These are phyloP conservation scores for Zychaea mexicana DNA, from an alignment of 371 early-diverging fungal genomes.

Conservation along the genomic window DNA sequence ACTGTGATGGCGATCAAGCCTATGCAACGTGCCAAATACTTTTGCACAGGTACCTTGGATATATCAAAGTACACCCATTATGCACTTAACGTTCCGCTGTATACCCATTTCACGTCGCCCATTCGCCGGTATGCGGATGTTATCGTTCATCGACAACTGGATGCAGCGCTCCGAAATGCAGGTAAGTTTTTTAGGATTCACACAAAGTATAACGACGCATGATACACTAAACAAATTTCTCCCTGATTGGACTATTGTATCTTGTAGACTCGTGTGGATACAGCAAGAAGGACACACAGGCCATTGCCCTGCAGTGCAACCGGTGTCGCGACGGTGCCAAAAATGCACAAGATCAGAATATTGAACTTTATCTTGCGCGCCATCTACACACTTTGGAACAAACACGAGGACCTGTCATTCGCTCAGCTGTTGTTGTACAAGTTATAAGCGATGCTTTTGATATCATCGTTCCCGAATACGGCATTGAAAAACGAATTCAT, in stretches of 20 bases:
- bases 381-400: slow-evolving; percentile 53
- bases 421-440: slow-evolving; percentile 52
- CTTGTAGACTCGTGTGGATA: slow-evolving; percentile 36
- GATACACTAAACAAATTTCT: not conserved
- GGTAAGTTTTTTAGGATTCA: slow-evolving; percentile 13
- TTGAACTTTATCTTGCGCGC: slow-evolving; percentile 72
- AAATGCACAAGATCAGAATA: slow-evolving; percentile 84
- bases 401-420: slow-evolving; percentile 39
- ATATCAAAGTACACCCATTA: slow-evolving; percentile 74
- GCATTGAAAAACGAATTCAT: slow-evolving; percentile 71
- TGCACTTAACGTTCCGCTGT: slow-evolving; percentile 85
- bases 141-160: slow-evolving; percentile 94
- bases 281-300: slow-evolving; percentile 46
- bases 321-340: slow-evolving; percentile 78
- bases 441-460: slow-evolving; percentile 63
- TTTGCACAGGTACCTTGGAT: slow-evolving; percentile 82
- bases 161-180: slow-evolving; percentile 43
- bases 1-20: slow-evolving; percentile 77
- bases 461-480: slow-evolving; percentile 75
- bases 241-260: slow-evolving; percentile 16
- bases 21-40: slow-evolving; percentile 95
- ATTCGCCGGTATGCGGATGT: slow-evolving; percentile 99
- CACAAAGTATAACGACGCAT: too few relatives aligned
- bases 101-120: slow-evolving; percentile 99
- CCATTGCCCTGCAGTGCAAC: slow-evolving; percentile 79